phyloP scores from a whole-genome alignment of 768 basidiomycete species.

The Nidula microcarpa region DNA sequence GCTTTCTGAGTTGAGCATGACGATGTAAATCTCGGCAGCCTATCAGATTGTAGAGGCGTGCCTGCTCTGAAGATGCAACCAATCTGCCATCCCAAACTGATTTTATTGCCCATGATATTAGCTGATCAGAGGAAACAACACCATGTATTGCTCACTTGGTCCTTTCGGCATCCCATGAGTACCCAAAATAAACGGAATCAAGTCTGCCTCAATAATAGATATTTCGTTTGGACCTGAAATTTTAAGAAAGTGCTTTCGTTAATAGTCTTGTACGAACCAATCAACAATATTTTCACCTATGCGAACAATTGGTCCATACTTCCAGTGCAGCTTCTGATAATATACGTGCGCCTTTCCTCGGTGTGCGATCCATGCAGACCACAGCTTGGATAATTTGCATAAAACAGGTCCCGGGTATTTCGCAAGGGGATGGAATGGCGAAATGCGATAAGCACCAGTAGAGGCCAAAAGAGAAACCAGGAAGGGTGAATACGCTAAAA shows the following conservation, averaged over 20 bases:
- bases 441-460: slow-evolving; percentile 36
- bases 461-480: slow-evolving; percentile 1
- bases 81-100: slow-evolving; percentile 29
- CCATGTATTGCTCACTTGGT: slow-evolving; percentile 17
- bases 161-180: slow-evolving; percentile 38
- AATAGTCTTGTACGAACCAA: not conserved
- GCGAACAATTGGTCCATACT: slow-evolving; percentile 51
- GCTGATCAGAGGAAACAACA: not conserved
- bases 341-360: slow-evolving; percentile 40
- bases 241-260: not conserved
- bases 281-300: slow-evolving; percentile 33
- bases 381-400: slow-evolving; percentile 35
- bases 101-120: not conserved
- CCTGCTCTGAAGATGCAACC: slow-evolving; percentile 8
- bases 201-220: slow-evolving; percentile 29
- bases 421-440: slow-evolving; percentile 44
- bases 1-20: slow-evolving; percentile 30
- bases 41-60: slow-evolving; percentile 16
- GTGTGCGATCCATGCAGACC: slow-evolving; percentile 22
- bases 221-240: slow-evolving; percentile 43
- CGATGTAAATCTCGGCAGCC: slow-evolving; percentile 22
- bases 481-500: no score
- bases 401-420: slow-evolving; percentile 42
- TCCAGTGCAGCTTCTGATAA: slow-evolving; percentile 39
- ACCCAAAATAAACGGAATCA: slow-evolving; percentile 29